Evolutionary conservation across 805 yeast species (phyloP), one percentile per base, ranked within the genome.

Genomic region (Kazachstania bromeliacearum): DNA sequence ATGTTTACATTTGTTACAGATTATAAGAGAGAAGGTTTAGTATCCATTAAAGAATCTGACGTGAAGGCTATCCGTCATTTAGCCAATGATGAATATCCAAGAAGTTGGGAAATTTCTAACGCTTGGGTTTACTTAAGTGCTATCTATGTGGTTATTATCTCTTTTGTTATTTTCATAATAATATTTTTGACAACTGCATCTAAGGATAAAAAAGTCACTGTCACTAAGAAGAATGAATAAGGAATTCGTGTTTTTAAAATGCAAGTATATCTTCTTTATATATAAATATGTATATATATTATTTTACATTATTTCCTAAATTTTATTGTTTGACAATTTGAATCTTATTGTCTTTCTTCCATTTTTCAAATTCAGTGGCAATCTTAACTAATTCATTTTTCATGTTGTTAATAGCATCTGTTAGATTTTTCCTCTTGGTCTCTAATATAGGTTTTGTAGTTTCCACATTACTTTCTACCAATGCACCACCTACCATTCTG

Each of bases 401-500:
- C 62, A 54, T 48, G 41, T 41, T 52, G 42, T 48, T 38, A 14
- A 56, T 43, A 9, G 59, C 44, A 15, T 43, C 45, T 7, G 28
- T 32, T 38, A 71, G 59, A 35, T 79, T 80, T 7, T 58, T 57
- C 16, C 66, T 50, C 46, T 82, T 85, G 18, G 72, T 65, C 35
- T 70, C 66, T 36, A 85, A 60, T 8, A 78, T 67, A 9, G 78
- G 79, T 4, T 70, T 60, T 4, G 88, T 92, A 28, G 83, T 85
- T n/a, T 70, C 77, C 4, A 85, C 92, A 4, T 77, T 70, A 45
- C 83, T 79, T 52, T 87, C 94, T 13, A 88, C 82, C 22, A 89
- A 67, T 3, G 88, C 95, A 7, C 95, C 94, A 18, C 96, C 96
- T 22, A 89, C 73, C 96, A 92, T 85, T 50, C 94, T 76, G 62